Base-by-base conservation (phyloP, 2,329 filamentous ascomycete genomes). In the Hypomyces perniciosus region DNA sequence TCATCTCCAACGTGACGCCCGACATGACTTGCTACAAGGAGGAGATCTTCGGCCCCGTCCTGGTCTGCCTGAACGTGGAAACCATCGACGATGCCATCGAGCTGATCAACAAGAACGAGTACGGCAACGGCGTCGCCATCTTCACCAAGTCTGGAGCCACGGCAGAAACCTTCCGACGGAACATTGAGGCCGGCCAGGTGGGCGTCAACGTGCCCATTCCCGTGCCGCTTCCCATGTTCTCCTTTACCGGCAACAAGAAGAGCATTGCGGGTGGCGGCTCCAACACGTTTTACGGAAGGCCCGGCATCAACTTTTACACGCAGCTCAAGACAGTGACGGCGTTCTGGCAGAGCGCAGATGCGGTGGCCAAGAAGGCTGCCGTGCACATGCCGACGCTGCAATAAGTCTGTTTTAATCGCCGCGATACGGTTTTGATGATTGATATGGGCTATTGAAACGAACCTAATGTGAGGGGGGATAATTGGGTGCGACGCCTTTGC, bases 321-420 rank as follows among this genome's bases (percentile, higher is more conserved):
- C 93, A 97, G 74, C 81, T 88, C 65, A 97, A 99, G 87, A 99
- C 93, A 3, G 93, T 99, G 44, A 99, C 93, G 48, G 86, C 89
- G 59, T 73, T 95, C 67, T 99, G 93, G 93, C 83, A 83, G 64
- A 83, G 80, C 54, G 84, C 91, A 63, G 91, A 96, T 72, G 91
- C 90, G 1, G 80, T 93, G 44, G 85, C 83, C 50, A 87, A 84
- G 59, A 92, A 91, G 79, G 91, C 91, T 12, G 83, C 85, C 62
- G 90, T 95, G 8, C 80, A 88, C 55, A 97, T 97, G 92, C 92
- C 92, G n/a, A 54, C 52, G 26, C 49, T 54, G 33, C 39, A 54
- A 35, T 54, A 51, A 43, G 35, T 20, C 20, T 20, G 20, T 3
- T 20, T 20, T 20, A 20, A 20, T 20, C 20, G 20, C 20, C 20